phyloP scores from a whole-genome alignment of 225 moss, liverwort and hornwort genomes.

The Climacium dendroides region DNA sequence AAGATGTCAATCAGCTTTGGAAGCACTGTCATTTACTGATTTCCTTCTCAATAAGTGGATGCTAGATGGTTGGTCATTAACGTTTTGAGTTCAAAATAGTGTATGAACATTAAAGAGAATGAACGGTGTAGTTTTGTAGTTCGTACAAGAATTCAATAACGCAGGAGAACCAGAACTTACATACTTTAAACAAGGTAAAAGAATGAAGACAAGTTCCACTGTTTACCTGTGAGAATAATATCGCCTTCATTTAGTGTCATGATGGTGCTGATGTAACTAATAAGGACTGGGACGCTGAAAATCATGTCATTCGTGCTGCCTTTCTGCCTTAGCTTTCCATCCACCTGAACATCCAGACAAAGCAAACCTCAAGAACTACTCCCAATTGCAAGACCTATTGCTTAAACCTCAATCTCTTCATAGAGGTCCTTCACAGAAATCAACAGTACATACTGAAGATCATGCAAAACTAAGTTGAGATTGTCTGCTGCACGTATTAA shows the following conservation, averaged over 20 bases:
- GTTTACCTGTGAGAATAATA: slow-evolving; percentile 64
- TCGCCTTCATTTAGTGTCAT: slow-evolving; percentile 85
- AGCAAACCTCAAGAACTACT: not conserved
- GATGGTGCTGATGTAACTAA: slow-evolving; percentile 66
- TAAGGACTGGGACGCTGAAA: slow-evolving; percentile 59
- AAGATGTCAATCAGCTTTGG: not conserved
- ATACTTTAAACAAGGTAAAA: not conserved
- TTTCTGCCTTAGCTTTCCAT: slow-evolving; percentile 72
- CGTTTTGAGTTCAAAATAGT: not conserved
- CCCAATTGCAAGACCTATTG: not conserved
- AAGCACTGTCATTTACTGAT: not conserved
- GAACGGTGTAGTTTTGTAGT: not conserved
- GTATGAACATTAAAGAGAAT: not conserved
- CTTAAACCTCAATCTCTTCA: not conserved
- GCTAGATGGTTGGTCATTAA: not conserved
- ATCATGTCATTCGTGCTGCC: slow-evolving; percentile 82
- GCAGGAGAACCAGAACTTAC: not conserved
- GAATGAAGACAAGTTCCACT: not conserved
- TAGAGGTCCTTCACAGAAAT: not conserved
- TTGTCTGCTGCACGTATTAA: not conserved
- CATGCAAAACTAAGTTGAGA: not conserved
- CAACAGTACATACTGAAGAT: not conserved
- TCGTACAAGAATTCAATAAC: not conserved
- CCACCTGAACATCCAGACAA: slow-evolving; percentile 43
- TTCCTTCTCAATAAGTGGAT: not conserved